phyloP scores from a whole-genome alignment of 805 yeast species.

The Clavispora carvajalis region DNA sequence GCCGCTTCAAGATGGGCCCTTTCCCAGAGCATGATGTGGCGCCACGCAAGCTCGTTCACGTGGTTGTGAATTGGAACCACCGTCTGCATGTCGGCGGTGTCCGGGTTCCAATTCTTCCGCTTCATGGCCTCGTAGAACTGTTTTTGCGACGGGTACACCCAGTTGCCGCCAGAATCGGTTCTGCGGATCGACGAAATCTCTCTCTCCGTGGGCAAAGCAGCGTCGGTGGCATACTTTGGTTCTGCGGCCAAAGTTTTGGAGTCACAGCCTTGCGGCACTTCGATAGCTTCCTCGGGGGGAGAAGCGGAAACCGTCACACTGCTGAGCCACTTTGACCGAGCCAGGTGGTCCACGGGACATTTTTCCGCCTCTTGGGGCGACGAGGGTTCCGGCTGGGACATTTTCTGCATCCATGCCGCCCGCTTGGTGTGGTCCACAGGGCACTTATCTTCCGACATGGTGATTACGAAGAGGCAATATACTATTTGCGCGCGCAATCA shows the following conservation, averaged over 20 bases:
- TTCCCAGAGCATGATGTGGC: slow-evolving; percentile 81
- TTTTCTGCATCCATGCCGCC: slow-evolving; percentile 12
- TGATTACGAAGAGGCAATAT: not conserved
- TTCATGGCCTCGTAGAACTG: slow-evolving; percentile 94
- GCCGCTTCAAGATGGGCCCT: slow-evolving; percentile 45
- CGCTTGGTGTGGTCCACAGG: slow-evolving; percentile 17
- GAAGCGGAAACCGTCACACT: slow-evolving; percentile 22
- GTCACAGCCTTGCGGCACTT: slow-evolving; percentile 31
- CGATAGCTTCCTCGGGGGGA: slow-evolving; percentile 18
- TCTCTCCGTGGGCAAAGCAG: slow-evolving; percentile 60
- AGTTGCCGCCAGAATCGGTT: slow-evolving; percentile 55
- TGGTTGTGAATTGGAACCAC: slow-evolving; percentile 93
- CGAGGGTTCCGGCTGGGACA: slow-evolving; percentile 2
- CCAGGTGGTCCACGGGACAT: slow-evolving; percentile 69
- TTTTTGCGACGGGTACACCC: slow-evolving; percentile 95
- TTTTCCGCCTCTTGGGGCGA: slow-evolving; percentile 23
- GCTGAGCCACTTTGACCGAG: slow-evolving; percentile 54
- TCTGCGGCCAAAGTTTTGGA: slow-evolving; percentile 37
- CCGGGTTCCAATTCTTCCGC: slow-evolving; percentile 83
- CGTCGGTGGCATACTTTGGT: slow-evolving; percentile 21
- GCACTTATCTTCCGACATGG: slow-evolving; percentile 10
- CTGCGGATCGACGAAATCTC: slow-evolving; percentile 81
- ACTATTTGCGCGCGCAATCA: not conserved
- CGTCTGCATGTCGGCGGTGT: slow-evolving; percentile 75
- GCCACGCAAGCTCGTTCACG: slow-evolving; percentile 93